Evolutionary conservation across 768 basidiomycete genomes (phyloP).

Genomic region (Kwoniella sp.): DNA sequence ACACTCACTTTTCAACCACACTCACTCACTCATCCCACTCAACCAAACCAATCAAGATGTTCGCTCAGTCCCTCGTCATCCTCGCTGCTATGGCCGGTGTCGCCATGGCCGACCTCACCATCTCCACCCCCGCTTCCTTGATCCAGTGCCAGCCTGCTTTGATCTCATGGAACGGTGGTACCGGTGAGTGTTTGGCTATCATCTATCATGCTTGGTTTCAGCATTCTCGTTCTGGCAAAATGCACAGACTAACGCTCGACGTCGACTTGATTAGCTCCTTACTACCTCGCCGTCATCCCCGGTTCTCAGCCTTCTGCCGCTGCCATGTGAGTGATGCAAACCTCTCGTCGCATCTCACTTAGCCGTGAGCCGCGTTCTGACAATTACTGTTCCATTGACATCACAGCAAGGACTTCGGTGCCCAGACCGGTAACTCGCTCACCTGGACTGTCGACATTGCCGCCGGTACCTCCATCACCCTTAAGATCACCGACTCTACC

Average conservation of each 20-base stretch:
- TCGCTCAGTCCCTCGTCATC: conserved; percentile 26
- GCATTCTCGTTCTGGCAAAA: no score
- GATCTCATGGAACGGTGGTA: conserved; percentile 39
- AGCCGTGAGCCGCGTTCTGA: background rate
- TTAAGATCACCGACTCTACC: conserved; percentile 65
- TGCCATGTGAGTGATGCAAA: conserved; percentile 30
- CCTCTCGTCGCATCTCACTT: no score
- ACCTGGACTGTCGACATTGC: conserved; percentile 50
- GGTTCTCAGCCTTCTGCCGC: conserved; percentile 42
- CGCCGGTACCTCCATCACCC: conserved; percentile 59
- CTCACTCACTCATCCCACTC: background rate
- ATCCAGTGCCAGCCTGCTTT: conserved; percentile 42
- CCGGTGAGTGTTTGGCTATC: no score
- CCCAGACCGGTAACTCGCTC: conserved; percentile 30
- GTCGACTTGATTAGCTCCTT: no score
- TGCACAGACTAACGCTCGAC: no score
- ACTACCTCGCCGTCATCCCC: conserved; percentile 45
- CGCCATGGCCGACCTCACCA: conserved; percentile 36
- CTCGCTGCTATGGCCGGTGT: conserved; percentile 24
- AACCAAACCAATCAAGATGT: conserved; percentile 20
- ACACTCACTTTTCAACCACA: background rate
- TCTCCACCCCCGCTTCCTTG: conserved; percentile 44
- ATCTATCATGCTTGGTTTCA: no score
- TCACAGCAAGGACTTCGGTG: conserved; percentile 35
- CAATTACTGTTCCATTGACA: background rate